These are phyloP conservation scores for Iberis pinnata DNA, from an alignment of 345 rosid species.

Conservation along the genomic window DNA sequence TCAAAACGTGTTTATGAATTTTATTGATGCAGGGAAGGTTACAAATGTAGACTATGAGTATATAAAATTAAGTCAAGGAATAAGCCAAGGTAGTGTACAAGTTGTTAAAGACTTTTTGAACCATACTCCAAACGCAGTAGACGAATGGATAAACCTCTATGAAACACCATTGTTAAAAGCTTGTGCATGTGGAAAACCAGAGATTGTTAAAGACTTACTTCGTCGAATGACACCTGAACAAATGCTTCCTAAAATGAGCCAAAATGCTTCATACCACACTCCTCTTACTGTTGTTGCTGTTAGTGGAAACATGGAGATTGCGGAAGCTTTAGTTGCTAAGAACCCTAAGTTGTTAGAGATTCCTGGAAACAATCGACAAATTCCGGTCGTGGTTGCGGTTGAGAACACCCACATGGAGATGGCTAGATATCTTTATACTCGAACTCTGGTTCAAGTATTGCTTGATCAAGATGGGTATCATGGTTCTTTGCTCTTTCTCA, in stretches of 20 bases:
- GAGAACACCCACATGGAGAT: slow-evolving; percentile 27
- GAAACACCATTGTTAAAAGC: slow-evolving; percentile 30
- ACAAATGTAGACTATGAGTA: slow-evolving; percentile 19
- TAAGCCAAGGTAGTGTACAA: slow-evolving; percentile 24
- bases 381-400: slow-evolving; percentile 28
- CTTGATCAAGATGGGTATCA: slow-evolving; percentile 26
- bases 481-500: slow-evolving; percentile 22
- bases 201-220: slow-evolving; percentile 23
- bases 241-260: slow-evolving; percentile 30
- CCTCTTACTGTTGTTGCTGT: slow-evolving; percentile 31
- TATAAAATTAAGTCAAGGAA: slow-evolving; percentile 21
- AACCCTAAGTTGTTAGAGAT: slow-evolving; percentile 29
- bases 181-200: slow-evolving; percentile 25
- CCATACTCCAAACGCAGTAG: slow-evolving; percentile 12
- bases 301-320: slow-evolving; percentile 31
- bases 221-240: slow-evolving; percentile 34
- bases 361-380: slow-evolving; percentile 29
- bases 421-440: slow-evolving; percentile 30
- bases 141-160: slow-evolving; percentile 21
- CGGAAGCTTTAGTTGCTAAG: slow-evolving; percentile 23
- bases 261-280: slow-evolving; percentile 27
- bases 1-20: background rate
- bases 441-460: slow-evolving; percentile 27
- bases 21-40: slow-evolving; percentile 2
- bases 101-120: slow-evolving; percentile 19